Conservation (phyloP, 2,329 filamentous ascomycete species). For the Tolypocladium ovalisporum region DNA sequence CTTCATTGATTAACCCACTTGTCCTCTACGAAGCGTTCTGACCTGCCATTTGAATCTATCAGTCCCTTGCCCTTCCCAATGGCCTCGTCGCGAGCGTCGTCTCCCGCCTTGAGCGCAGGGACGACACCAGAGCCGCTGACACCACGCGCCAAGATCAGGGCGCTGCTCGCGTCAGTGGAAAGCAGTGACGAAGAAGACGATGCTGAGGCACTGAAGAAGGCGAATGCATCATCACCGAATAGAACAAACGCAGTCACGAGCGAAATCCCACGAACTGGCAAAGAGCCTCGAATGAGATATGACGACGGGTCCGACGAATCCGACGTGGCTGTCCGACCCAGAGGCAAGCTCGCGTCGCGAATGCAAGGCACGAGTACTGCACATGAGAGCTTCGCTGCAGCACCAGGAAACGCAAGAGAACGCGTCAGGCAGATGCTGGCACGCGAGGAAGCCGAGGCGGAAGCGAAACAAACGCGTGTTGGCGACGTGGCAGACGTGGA, state of each 20-base stretch:
- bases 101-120: slow-evolving; percentile 29
- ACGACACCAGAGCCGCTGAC: slow-evolving; percentile 33
- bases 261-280: not conserved
- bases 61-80: slow-evolving; percentile 20
- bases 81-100: slow-evolving; percentile 37
- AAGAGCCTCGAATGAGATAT: slow-evolving; percentile 6
- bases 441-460: slow-evolving; percentile 11
- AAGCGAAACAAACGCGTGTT: slow-evolving; percentile 15
- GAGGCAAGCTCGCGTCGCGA: slow-evolving; percentile 52
- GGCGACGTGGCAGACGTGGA: slow-evolving; percentile 19
- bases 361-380: slow-evolving; percentile 35
- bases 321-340: slow-evolving; percentile 34
- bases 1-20: not conserved
- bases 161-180: slow-evolving; percentile 39
- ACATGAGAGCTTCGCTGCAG: slow-evolving; percentile 5
- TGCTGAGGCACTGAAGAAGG: slow-evolving; percentile 3
- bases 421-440: slow-evolving; percentile 33
- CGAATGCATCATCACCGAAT: not conserved
- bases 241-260: not conserved
- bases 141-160: slow-evolving; percentile 43
- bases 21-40: not conserved
- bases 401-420: slow-evolving; percentile 24
- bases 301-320: slow-evolving; percentile 35
- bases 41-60: not conserved
- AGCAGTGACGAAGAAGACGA: slow-evolving; percentile 36